phyloP scores from a whole-genome alignment of 176 grass and related monocot genomes.

The Panicum miliaceum region DNA sequence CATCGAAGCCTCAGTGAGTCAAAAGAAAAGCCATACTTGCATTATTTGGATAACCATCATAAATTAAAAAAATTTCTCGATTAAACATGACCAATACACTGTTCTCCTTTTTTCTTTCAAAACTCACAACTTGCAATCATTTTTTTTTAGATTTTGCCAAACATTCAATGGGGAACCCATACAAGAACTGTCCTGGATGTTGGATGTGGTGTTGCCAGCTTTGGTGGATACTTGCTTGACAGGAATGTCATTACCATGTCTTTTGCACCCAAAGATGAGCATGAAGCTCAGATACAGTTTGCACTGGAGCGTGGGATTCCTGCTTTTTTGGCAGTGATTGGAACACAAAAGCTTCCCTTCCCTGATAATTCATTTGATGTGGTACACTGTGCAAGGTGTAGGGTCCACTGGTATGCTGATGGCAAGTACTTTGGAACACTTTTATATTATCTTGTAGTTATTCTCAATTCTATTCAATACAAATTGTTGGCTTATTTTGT shows the following conservation, averaged over 20 bases:
- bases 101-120: constrained; percentile 23
- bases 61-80: background rate
- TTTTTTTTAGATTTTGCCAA: constrained; percentile 69
- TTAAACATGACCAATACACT: background rate
- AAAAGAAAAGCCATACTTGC: constrained; percentile 19
- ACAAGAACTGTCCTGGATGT: constrained; percentile 90
- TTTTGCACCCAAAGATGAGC: constrained; percentile 93
- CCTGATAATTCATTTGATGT: constrained; percentile 91
- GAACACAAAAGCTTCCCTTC: constrained; percentile 88
- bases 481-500: constrained; percentile 13
- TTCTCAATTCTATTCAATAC: background rate
- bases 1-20: background rate
- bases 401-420: constrained; percentile 92
- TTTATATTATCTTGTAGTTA: constrained; percentile 36
- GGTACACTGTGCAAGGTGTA: constrained; percentile 87
- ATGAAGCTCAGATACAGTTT: constrained; percentile 97
- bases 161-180: constrained; percentile 70
- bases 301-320: constrained; percentile 88
- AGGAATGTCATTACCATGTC: constrained; percentile 97
- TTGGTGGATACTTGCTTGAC: constrained; percentile 88
- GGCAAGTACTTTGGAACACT: constrained; percentile 62
- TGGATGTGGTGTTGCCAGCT: constrained; percentile 92
- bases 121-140: constrained; percentile 42
- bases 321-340: constrained; percentile 85
- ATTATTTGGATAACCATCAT: constrained; percentile 16